A percentile compares a stretch with the other conserved stretches of the same genome.
These are phyloP conservation scores for Raphanus hybrid DNA, from an alignment of 441 rosid genomes.

Conservation along the genomic window DNA sequence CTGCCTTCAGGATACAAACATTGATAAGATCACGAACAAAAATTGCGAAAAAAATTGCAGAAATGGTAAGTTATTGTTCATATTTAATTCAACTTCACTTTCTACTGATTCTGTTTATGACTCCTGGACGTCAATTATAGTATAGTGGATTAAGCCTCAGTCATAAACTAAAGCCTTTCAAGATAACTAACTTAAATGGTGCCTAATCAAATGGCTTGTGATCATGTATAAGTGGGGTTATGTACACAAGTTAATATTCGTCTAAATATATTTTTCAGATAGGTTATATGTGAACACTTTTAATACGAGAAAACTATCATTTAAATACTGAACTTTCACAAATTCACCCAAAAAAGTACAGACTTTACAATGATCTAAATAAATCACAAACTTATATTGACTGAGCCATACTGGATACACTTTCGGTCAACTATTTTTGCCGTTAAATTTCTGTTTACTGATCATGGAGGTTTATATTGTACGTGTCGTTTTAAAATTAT, in stretches of 20 bases:
- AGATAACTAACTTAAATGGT: neutral
- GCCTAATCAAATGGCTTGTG: slow-evolving; percentile 2
- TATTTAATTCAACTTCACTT: neutral
- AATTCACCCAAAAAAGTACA: too few relatives aligned
- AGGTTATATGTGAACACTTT: neutral
- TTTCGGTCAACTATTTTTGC: too few relatives aligned
- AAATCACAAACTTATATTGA: too few relatives aligned
- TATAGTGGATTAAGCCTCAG: neutral
- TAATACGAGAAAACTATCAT: too few relatives aligned
- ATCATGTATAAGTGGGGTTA: neutral
- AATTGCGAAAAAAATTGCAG: neutral
- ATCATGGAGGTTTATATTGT: too few relatives aligned
- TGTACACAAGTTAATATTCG: slow-evolving; percentile 1
- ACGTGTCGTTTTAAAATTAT: too few relatives aligned
- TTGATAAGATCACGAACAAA: neutral
- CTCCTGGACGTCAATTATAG: neutral
- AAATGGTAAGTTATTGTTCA: neutral
- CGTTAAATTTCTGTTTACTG: too few relatives aligned
- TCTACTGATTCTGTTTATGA: neutral
- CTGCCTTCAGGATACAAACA: slow-evolving; percentile 6
- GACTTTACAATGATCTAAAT: too few relatives aligned
- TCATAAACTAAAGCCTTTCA: neutral
- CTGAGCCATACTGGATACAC: too few relatives aligned
- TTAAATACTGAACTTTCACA: too few relatives aligned
- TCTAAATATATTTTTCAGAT: neutral